Base-by-base conservation (phyloP, 352 stramenopile species). In the Thalassiosira livingstoniorum region DNA sequence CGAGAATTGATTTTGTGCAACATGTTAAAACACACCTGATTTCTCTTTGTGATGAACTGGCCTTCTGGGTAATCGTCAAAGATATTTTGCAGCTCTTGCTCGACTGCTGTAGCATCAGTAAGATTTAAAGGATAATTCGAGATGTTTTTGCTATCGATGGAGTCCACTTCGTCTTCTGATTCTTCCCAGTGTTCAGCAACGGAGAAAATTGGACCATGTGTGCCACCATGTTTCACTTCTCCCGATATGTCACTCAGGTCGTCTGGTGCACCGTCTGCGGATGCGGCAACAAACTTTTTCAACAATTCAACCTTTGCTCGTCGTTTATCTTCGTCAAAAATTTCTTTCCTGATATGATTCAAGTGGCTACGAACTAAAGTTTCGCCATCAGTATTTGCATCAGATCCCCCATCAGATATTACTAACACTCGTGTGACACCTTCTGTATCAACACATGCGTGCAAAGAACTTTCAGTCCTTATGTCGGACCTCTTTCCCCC, bases 391-490 rank as follows among this genome's bases (percentile, higher is more conserved):
- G n/a, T 70, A 32, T 80, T 42, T 34, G 63, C 57, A 60, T 58
- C 60, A 75, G 51, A 66, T 13, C 67, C 62, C 71, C 86, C 81
- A 78, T 95, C 89, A 60, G 83, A 92, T 32, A 95, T 65, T 51
- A 93, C 76, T n/a, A 95, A 60, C n/a, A 93, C 85, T 53, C 89
- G 80, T 29, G 88, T 95, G 42, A 78, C 82, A 47, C 90, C 92
- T 78, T 94, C 83, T 66, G 91, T 90, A 64, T 95, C 88, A 63
- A 95, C 88, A 60, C 88, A 75, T 65, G 90, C 93, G 53, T 85
- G 68, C n/a, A 95, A 57, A 76, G 54, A 85, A 10, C 71, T 86
- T 60, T 86, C 84, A 34, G 58, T 58, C 39, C 27, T 66, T 11
- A 62, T 53, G 25, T 60, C 68, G 39, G 45, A 65, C 42, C 25